These are phyloP conservation scores for Chlamydomonas reinhardtii DNA, from an alignment of 163 green algal species.

Conservation along the genomic window DNA sequence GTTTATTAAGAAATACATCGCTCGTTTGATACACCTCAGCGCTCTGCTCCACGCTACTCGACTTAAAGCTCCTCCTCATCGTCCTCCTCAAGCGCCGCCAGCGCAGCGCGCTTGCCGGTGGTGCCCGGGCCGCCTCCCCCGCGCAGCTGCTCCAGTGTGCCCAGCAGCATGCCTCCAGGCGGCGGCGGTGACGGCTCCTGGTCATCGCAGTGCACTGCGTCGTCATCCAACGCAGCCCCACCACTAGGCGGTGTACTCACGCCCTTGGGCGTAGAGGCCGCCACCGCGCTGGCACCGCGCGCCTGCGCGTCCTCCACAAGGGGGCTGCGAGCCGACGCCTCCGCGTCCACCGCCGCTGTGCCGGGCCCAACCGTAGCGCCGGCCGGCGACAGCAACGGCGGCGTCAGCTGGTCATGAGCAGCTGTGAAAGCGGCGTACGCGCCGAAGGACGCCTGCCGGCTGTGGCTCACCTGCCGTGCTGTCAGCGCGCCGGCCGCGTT, in stretches of 20 bases:
- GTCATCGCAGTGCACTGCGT: slow-evolving; percentile 7
- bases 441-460: background rate
- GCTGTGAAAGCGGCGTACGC: background rate
- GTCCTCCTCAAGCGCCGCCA: slow-evolving; percentile 11
- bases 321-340: no score
- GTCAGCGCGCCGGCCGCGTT: background rate
- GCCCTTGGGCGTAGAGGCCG: background rate
- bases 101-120: background rate
- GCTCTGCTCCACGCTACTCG: no score
- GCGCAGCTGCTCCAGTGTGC: slow-evolving; percentile 1
- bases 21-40: no score
- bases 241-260: background rate
- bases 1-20: no score
- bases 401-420: background rate
- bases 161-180: slow-evolving; percentile 26
- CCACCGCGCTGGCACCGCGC: background rate
- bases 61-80: background rate
- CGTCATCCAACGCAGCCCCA: background rate
- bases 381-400: background rate
- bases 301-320: no score
- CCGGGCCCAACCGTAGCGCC: background rate
- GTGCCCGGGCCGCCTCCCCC: background rate
- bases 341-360: background rate
- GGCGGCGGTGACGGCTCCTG: background rate
- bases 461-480: background rate